Evolutionary conservation across 768 basidiomycete genomes (phyloP).

Genomic region (Rhodotorula graminis): DNA sequence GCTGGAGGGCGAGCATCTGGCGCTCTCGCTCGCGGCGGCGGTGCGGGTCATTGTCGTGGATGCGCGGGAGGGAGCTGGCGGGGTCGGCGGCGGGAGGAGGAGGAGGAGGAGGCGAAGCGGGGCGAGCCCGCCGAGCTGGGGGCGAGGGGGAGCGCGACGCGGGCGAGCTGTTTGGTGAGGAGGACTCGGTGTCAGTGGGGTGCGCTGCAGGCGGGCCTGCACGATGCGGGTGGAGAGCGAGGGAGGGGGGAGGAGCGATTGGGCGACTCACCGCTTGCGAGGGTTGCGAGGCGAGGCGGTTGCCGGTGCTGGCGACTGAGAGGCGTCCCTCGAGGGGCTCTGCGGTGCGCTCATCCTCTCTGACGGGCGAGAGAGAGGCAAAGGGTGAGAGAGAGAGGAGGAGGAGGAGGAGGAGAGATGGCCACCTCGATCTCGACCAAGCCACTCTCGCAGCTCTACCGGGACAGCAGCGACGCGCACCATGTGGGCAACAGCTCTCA

Average conservation of each 20-base stretch:
- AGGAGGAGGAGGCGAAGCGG: constrained; percentile 10
- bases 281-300: not conserved
- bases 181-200: not conserved
- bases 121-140: constrained; percentile 24
- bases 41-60: constrained; percentile 65
- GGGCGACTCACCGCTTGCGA: constrained; percentile 34
- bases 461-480: too few relatives aligned
- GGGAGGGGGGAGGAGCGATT: not conserved
- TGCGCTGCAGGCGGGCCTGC: too few relatives aligned
- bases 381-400: not conserved
- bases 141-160: constrained; percentile 29
- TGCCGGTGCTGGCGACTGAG: not conserved
- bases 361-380: not conserved
- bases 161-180: constrained; percentile 12
- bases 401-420: not conserved
- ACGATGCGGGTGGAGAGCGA: too few relatives aligned
- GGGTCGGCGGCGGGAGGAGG: not conserved
- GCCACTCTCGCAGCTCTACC: too few relatives aligned
- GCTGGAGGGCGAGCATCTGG: constrained; percentile 67
- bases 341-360: constrained; percentile 18
- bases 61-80: constrained; percentile 23
- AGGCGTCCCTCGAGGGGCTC: not conserved
- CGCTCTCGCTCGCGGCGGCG: constrained; percentile 72
- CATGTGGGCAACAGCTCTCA: constrained; percentile 17
- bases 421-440: too few relatives aligned